These are phyloP conservation scores for Gaeumannomyces sp. DNA, from an alignment of 2,329 filamentous ascomycete species.

Conservation along the genomic window DNA sequence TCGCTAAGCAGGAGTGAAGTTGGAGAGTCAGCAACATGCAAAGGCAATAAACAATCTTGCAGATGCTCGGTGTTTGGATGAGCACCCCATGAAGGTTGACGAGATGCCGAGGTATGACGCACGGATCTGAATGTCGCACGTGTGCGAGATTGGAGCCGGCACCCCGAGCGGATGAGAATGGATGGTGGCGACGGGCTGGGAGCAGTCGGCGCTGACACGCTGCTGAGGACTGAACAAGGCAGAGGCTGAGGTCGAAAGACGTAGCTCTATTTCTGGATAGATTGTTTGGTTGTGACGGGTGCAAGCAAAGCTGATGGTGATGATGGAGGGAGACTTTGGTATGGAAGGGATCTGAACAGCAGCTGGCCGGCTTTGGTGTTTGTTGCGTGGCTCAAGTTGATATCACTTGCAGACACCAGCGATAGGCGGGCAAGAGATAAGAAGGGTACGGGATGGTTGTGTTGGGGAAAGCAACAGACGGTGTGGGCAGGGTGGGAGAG, in stretches of 20 bases:
- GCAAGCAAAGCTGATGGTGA: no score
- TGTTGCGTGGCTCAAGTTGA: not conserved
- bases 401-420: not conserved
- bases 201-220: no score
- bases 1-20: not conserved
- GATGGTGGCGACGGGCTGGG: not conserved
- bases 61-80: no score
- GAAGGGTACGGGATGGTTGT: not conserved
- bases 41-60: not conserved
- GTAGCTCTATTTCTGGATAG: not conserved
- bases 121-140: not conserved
- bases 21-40: not conserved
- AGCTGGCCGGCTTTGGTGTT: not conserved
- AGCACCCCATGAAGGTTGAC: not conserved
- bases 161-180: not conserved
- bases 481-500: not conserved
- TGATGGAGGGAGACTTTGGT: no score
- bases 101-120: not conserved
- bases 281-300: not conserved
- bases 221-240: not conserved
- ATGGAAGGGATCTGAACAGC: not conserved
- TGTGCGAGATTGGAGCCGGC: not conserved
- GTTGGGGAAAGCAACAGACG: not conserved
- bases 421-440: not conserved
- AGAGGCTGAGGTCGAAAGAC: not conserved